Base-by-base conservation (phyloP, 495 filamentous ascomycete species). In the Aspergillus conjunctus region DNA sequence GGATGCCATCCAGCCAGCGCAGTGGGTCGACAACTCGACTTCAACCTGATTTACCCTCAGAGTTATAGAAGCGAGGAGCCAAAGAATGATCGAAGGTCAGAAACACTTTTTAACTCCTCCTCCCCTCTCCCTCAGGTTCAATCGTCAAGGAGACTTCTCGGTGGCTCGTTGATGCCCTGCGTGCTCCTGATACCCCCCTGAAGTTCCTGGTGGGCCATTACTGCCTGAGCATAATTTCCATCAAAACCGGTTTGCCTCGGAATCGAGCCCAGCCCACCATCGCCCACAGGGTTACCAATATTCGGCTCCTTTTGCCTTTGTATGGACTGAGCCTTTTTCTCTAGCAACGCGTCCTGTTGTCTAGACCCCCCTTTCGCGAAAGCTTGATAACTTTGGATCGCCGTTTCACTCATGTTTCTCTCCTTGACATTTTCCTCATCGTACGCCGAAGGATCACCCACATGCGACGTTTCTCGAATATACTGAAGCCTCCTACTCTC, bases 361-460 rank as follows among this genome's bases (percentile, higher is more conserved):
- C 65, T 63, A 7, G 56, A 58, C 6, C 69, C 69, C 6, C 67
- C 71, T 17, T 64, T 68, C 7, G 67, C 69, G 51, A 65, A 70
- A 1, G 55, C 66, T 30, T 68, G 64, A 49, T 68, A 74, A 7
- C 17, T 34, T 12, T 51, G 12, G 9, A 67, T 32, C 12, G 41
- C 54, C 9, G 34, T 43, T 41, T 45, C 56, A 37, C 21, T 33
- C 22, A 22, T 4, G 10, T 49, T 37, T 14, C 17, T 17, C 3
- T 32, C 26, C 44, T 49, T 46, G 20, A 41, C 17, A 31, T 48
- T 17, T 8, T 15, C 10, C 30, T 39, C 31, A 12, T 7, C 39
- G 20, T 12, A 26, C 21, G 15, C 22, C 50, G 15, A 0, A 10
- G 14, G 8, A n/a, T 33, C 12, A 1, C 18, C 51, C 30, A 11